Evolutionary conservation across 352 stramenopile genomes (phyloP).

Genomic region (Globisporangium orthogonon): DNA sequence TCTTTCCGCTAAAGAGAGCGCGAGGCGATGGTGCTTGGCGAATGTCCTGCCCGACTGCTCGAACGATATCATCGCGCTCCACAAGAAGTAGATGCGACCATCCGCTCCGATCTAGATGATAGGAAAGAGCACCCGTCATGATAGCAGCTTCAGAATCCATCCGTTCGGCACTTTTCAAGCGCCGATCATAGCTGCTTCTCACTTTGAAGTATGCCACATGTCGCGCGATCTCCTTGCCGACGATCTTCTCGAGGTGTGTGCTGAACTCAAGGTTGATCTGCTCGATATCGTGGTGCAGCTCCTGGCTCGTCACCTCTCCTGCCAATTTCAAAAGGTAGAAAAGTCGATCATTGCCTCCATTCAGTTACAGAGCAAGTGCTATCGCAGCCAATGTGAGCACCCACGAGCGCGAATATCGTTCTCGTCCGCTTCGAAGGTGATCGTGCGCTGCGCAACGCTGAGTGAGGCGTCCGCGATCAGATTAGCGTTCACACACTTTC

Average conservation of each 20-base stretch:
- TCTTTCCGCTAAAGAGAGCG: constrained; percentile 20
- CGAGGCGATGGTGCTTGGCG: constrained; percentile 37
- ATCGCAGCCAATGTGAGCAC: neutral
- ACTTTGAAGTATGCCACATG: constrained; percentile 71
- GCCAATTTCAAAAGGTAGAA: neutral
- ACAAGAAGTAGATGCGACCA: constrained; percentile 63
- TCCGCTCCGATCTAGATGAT: constrained; percentile 39
- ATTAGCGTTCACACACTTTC: constrained; percentile 62
- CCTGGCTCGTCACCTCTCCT: constrained; percentile 53
- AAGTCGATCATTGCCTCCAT: neutral
- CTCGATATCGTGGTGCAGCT: constrained; percentile 37
- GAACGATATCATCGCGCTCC: constrained; percentile 63
- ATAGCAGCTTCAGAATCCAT: too few relatives aligned
- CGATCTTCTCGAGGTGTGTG: constrained; percentile 46
- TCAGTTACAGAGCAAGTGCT: neutral
- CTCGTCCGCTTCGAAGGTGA: constrained; percentile 56
- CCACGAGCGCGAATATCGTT: constrained; percentile 37
- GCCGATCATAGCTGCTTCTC: neutral
- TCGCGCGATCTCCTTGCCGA: constrained; percentile 50
- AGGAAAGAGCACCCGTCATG: neutral
- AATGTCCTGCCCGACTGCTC: constrained; percentile 31
- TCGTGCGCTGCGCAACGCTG: constrained; percentile 33
- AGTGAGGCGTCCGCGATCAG: constrained; percentile 30
- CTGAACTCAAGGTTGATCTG: constrained; percentile 53
- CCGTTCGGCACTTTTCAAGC: neutral